A percentile compares a stretch with the other conserved stretches of the same genome.
These are phyloP conservation scores for Cystofilobasidium bisporidii DNA, from an alignment of 768 basidiomycete genomes.

Conservation along the genomic window DNA sequence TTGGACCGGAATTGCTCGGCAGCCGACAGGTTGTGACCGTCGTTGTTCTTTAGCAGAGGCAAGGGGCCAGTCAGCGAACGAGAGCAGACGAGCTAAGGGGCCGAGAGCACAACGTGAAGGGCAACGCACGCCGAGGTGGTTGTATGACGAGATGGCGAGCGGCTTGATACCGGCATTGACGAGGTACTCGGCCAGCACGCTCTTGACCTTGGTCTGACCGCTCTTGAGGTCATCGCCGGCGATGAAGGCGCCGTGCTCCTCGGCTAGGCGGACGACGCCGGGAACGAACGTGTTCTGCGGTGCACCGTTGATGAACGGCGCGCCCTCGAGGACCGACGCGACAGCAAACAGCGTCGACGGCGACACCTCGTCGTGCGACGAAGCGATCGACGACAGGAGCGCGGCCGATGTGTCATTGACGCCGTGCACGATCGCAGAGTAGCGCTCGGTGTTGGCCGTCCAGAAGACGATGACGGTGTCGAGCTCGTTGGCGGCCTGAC, in stretches of 20 bases:
- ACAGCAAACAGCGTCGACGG: slow-evolving; percentile 94
- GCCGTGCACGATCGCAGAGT: slow-evolving; percentile 85
- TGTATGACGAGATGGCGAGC: slow-evolving; percentile 91
- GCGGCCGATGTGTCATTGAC: slow-evolving; percentile 90
- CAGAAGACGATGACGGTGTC: slow-evolving; percentile 91
- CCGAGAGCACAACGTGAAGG: neutral
- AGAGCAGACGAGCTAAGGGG: neutral
- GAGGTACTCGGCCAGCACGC: slow-evolving; percentile 92
- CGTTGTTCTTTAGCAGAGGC: slow-evolving; percentile 49
- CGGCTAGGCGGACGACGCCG: slow-evolving; percentile 84
- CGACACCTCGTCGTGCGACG: slow-evolving; percentile 84
- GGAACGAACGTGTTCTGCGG: slow-evolving; percentile 99
- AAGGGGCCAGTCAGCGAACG: neutral
- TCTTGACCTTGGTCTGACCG: slow-evolving; percentile 87
- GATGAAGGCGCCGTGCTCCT: slow-evolving; percentile 80
- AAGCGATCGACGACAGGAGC: slow-evolving; percentile 68
- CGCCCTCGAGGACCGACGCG: slow-evolving; percentile 86
- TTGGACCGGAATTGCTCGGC: slow-evolving; percentile 64
- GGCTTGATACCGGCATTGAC: slow-evolving; percentile 47
- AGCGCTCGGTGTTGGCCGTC: slow-evolving; percentile 97
- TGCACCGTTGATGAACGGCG: slow-evolving; percentile 93
- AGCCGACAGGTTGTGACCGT: slow-evolving; percentile 81
- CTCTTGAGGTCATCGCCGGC: slow-evolving; percentile 97
- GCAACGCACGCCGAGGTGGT: slow-evolving; percentile 75
- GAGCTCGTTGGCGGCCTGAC: slow-evolving; percentile 54